Base-by-base conservation (phyloP, 2,329 filamentous ascomycete species). In the Endocalyx cinctus region DNA sequence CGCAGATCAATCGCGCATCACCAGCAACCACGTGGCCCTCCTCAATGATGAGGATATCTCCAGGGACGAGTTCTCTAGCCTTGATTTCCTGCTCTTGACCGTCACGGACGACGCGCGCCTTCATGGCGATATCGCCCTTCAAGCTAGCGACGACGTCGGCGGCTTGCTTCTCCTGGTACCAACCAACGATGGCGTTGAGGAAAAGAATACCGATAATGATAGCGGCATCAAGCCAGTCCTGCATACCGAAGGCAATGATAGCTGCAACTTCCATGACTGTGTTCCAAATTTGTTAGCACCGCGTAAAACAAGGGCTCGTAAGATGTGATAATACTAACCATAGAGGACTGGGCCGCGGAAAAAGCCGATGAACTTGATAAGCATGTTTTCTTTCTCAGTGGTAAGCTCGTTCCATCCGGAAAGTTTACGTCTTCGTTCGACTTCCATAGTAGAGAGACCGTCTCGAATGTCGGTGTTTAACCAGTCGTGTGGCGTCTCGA, bases 161-260 rank as follows among this genome's bases (percentile, higher is more conserved):
- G 52, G 81, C 81, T 62, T 84, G 79, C 68, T 84, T 84, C 62
- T 85, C 81, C 60, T 85, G 81, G 62, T 84, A 84, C 79, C 79
- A 85, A 72, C 81, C 81, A 60, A 84, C 81, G 39, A 77, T 59
- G 46, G 81, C 81, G 66, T 85, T 85, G 42, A 84, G 74, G 55
- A 83, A 45, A 34, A 85, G 64, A 60, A 85, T 84, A 72, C 74
- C 81, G 50, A 80, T 78, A 55, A 85, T 84, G 57, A 85, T 80
- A 74, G 79, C 81, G 42, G 83, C 70, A 67, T 84, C 81, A 45
- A 84, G 72, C 79, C 79, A 85, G 61, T 83, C 78, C 60, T 75
- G 73, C 50, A 85, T 75, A 77, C 79, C 81, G 57, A 77, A 77
- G 52, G 81, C 79, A 54, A 85, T 72, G 38, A 83, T 66, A 52